Evolutionary conservation across 306 rosid species (phyloP), one percentile per base, ranked within the genome.

Genomic region (Urtica urens): DNA sequence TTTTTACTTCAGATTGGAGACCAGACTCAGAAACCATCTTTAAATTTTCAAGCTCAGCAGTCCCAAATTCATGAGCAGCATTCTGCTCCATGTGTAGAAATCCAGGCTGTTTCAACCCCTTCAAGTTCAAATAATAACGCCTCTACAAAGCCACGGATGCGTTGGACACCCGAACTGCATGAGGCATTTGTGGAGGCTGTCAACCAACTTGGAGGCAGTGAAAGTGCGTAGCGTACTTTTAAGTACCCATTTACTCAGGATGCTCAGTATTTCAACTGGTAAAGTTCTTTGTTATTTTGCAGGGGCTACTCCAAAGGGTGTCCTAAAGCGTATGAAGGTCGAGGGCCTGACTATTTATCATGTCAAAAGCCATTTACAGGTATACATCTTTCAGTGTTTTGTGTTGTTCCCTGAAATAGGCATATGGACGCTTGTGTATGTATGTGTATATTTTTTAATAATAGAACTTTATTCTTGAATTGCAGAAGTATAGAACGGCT

Each of bases 221-320:
- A 92, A 86, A 82, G 99, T 92, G 76, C 35, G 88, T 63, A 55
- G 10, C 59, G 14, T 51, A 34, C 28, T 46, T 66, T 33, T 27
- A 23, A 49, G 72, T 49, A 38, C n/a, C 39, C 59, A 45, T 41
- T 61, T 33, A 54, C 15, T 64, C 25, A 53, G 29, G 52, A 57
- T 35, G n/a, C 4, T 35, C 3, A 3, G 11, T 35, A 13, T 35
- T 23, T 21, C 49, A n/a, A n/a, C n/a, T n/a, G n/a, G n/a, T n/a
- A n/a, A n/a, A n/a, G n/a, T 45, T 35, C 34, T 49, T 64, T 64
- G 56, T 20, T 49, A 38, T 45, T 53, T 35, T 40, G 52, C 73
- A 85, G 99, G 88, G 66, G 99, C 99, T 62, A 92, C 99, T 44
- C 99, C 99, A 24, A 92, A 92, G 76, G 99, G 94, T 47, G 96